Percentiles rank a stretch among this genome's conserved stretches.
These are phyloP conservation scores for Phaeoacremonium minimum DNA, from an alignment of 2,329 filamentous ascomycete species.

Conservation along the genomic window DNA sequence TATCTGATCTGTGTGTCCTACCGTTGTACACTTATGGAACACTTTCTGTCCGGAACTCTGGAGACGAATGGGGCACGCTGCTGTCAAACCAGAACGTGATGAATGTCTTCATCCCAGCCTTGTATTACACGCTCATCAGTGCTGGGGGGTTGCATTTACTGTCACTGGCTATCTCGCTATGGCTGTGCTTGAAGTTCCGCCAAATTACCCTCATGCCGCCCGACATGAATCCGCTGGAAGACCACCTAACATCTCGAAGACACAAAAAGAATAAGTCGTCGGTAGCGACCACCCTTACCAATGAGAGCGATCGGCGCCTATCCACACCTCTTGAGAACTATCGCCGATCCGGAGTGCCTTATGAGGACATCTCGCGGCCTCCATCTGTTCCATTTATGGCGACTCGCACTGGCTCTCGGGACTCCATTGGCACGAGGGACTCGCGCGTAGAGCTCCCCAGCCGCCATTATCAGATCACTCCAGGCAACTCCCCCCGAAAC, in stretches of 20 bases:
- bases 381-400: conserved; percentile 73
- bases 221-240: conserved; percentile 92
- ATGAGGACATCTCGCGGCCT: conserved; percentile 41
- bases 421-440: conserved; percentile 48
- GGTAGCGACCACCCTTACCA: conserved; percentile 39
- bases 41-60: conserved; percentile 38
- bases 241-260: conserved; percentile 70
- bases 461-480: conserved; percentile 48
- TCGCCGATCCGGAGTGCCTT: conserved; percentile 35
- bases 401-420: conserved; percentile 60
- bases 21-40: conserved; percentile 54
- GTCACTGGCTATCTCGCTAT: conserved; percentile 68
- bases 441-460: conserved; percentile 52
- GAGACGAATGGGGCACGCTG: conserved; percentile 61
- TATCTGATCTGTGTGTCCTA: conserved; percentile 60
- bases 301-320: conserved; percentile 57
- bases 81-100: conserved; percentile 52
- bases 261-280: conserved; percentile 74
- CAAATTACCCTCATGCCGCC: conserved; percentile 80
- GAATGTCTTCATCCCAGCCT: conserved; percentile 57
- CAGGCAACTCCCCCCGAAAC: conserved; percentile 36
- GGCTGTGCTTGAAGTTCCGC: conserved; percentile 73
- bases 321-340: conserved; percentile 38
- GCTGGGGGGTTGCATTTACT: conserved; percentile 66
- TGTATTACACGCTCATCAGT: conserved; percentile 64